Percentiles rank a stretch among this genome's conserved stretches.
Conservation (phyloP, 1,284 basidiomycete genomes). For the Heterobasidion parviporum region DNA sequence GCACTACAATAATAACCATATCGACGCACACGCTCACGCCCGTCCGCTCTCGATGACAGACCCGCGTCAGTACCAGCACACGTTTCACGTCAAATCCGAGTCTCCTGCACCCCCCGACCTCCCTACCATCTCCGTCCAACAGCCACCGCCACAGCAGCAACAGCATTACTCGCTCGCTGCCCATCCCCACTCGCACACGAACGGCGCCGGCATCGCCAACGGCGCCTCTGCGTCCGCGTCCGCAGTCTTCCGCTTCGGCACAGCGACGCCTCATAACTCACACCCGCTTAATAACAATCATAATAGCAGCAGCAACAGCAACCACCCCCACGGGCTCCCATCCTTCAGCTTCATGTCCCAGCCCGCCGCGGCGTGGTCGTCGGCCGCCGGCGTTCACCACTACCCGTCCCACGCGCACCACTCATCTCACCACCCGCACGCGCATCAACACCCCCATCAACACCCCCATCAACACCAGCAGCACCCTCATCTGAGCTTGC, state of each 20-base stretch:
- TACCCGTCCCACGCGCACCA: constrained; percentile 10
- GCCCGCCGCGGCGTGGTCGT: constrained; percentile 5
- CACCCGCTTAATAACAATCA: not conserved
- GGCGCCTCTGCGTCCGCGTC: not conserved
- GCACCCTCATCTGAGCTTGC: constrained; percentile 11
- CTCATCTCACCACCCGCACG: not conserved
- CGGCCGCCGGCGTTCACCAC: constrained; percentile 13
- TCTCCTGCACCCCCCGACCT: constrained; percentile 3
- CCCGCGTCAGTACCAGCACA: not conserved
- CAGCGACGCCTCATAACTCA: not conserved
- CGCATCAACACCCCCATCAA: not conserved
- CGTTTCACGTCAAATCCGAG: constrained; percentile 8
- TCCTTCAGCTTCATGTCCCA: constrained; percentile 27
- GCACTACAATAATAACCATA: not conserved
- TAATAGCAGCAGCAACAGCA: constrained; percentile 2
- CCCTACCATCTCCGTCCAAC: not conserved
- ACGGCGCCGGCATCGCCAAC: not conserved
- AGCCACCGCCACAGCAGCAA: not conserved
- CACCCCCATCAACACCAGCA: not conserved
- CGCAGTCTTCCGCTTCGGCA: too few species aligned
- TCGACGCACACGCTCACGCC: not conserved
- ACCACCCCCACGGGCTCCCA: constrained; percentile 4
- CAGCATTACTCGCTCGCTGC: not conserved
- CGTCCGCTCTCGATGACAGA: constrained; percentile 3
- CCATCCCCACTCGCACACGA: not conserved